Conservation (phyloP, 371 early-diverging fungal genomes). For the Batrachochytrium dendrobatidis region DNA sequence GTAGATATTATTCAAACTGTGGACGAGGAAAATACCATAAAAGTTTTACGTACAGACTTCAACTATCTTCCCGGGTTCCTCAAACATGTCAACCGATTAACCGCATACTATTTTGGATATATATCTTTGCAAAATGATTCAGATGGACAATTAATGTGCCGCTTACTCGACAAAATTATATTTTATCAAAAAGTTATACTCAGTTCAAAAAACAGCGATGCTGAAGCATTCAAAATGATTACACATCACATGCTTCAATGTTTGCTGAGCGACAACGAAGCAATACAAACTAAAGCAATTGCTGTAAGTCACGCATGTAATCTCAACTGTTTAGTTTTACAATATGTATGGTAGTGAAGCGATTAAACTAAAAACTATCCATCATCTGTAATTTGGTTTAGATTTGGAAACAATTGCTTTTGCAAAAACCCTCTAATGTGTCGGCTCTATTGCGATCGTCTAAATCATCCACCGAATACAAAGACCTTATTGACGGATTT, state of each 20-base stretch:
- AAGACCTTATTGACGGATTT: conserved; percentile 60
- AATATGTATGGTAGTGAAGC: background rate
- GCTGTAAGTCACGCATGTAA: too few species aligned
- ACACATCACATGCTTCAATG: conserved; percentile 58
- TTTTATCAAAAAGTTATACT: conserved; percentile 51
- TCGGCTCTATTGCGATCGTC: conserved; percentile 30
- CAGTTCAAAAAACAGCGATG: conserved; percentile 48
- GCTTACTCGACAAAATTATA: conserved; percentile 53
- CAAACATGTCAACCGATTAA: conserved; percentile 42
- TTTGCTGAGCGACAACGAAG: conserved; percentile 38
- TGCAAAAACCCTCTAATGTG: conserved; percentile 51
- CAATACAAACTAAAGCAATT: conserved; percentile 42
- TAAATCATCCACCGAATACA: conserved; percentile 25
- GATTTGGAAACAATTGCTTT: conserved; percentile 54
- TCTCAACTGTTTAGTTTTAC: background rate
- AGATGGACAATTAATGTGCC: conserved; percentile 16
- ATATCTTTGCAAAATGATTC: background rate
- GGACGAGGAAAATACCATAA: conserved; percentile 21
- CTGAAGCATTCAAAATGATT: conserved; percentile 56
- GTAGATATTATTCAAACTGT: conserved; percentile 26
- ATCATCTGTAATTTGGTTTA: conserved; percentile 8
- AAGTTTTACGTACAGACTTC: conserved; percentile 47
- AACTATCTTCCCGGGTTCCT: conserved; percentile 18
- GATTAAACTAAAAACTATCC: conserved; percentile 1
- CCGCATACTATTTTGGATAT: conserved; percentile 7